Percentiles rank a stretch among this genome's conserved stretches.
Conservation (phyloP, 345 rosid genomes). For the Sisymbrium irio region DNA sequence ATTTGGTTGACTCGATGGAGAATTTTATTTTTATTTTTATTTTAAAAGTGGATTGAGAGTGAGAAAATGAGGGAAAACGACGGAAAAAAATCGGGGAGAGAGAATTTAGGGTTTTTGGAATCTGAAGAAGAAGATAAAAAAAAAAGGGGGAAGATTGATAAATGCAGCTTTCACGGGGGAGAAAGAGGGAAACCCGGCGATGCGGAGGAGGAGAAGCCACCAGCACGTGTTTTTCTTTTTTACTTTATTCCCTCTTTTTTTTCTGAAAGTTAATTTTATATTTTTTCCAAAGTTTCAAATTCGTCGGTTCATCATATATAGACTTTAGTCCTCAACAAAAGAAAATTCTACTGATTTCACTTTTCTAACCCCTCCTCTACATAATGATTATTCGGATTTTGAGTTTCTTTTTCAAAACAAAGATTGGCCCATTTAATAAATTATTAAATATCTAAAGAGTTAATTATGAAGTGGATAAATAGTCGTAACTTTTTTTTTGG, state of each 20-base stretch:
- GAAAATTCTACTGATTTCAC: not conserved
- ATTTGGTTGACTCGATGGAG: slow-evolving; percentile 19
- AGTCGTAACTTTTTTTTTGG: not conserved
- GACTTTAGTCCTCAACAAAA: too few relatives aligned
- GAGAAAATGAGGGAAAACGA: slow-evolving; percentile 12
- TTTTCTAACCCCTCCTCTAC: not conserved
- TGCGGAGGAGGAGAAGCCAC: slow-evolving; percentile 25
- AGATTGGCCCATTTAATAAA: too few relatives aligned
- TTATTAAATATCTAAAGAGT: too few relatives aligned
- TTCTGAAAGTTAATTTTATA: not conserved
- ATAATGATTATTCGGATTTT: not conserved
- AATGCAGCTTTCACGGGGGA: slow-evolving; percentile 32
- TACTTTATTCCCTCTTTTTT: not conserved
- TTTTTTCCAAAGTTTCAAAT: not conserved
- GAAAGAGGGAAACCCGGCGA: slow-evolving; percentile 44
- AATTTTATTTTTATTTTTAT: too few relatives aligned
- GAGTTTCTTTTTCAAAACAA: too few relatives aligned
- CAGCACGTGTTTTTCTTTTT: slow-evolving; percentile 18
- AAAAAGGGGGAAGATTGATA: not conserved
- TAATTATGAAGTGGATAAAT: too few relatives aligned
- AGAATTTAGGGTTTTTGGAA: slow-evolving; percentile 16
- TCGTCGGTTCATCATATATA: slow-evolving; percentile 6
- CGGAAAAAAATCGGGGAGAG: not conserved
- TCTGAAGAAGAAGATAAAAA: not conserved
- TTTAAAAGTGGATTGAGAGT: not conserved